phyloP scores from a whole-genome alignment of 345 rosid genomes.

The Reutealis trisperma region DNA sequence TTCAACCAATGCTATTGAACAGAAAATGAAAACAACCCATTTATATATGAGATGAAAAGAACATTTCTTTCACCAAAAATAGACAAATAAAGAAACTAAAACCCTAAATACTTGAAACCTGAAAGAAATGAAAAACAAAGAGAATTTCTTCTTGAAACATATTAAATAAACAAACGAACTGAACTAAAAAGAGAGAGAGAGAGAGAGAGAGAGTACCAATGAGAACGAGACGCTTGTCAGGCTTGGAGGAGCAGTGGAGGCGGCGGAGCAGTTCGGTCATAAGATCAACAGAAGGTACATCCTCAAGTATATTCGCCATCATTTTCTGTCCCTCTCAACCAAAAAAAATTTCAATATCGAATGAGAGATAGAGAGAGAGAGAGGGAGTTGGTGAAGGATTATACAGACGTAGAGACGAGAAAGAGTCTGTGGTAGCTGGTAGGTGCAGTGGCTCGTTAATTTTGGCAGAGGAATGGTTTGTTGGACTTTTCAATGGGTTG shows the following conservation, averaged over 20 bases:
- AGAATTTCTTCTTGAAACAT: too few relatives aligned
- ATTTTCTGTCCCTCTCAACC: neutral
- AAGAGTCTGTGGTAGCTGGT: neutral
- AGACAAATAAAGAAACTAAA: neutral
- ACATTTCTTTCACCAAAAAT: neutral
- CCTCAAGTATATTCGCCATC: slow-evolving; percentile 73
- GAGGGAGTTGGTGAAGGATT: neutral
- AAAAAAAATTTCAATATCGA: too few relatives aligned
- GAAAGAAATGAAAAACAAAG: too few relatives aligned
- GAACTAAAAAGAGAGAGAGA: neutral
- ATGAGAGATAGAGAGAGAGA: neutral
- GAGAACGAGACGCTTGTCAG: slow-evolving; percentile 88
- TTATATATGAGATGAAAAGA: neutral
- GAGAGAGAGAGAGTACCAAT: slow-evolving; percentile 38
- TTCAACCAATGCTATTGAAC: neutral
- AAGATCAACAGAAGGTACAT: slow-evolving; percentile 70
- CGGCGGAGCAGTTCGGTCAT: slow-evolving; percentile 92
- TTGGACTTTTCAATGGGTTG: neutral
- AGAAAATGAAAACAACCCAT: neutral
- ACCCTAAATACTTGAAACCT: neutral
- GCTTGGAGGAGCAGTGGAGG: slow-evolving; percentile 75
- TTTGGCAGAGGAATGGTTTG: neutral
- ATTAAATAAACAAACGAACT: neutral
- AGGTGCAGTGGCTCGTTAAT: neutral
- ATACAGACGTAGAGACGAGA: too few relatives aligned